Conservation (phyloP, 305 asterid genomes). For the Striga hermonthica region DNA sequence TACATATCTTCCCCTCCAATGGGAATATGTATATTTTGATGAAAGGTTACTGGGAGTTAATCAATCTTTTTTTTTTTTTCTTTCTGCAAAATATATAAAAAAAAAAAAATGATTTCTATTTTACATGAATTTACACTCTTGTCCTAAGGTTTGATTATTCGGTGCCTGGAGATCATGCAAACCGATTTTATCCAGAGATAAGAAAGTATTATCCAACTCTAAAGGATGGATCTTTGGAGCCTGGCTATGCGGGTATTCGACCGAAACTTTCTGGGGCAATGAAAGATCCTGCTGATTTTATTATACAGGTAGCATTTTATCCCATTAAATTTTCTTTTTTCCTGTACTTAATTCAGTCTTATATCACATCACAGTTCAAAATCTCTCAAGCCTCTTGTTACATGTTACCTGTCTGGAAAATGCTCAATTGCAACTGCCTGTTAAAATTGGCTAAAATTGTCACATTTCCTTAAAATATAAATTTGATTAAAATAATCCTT, state of each 20-base stretch:
- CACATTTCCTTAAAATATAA: no score
- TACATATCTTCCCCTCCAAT: no score
- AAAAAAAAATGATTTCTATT: no score
- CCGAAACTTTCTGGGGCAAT: conserved; percentile 64
- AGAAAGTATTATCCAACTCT: conserved; percentile 71
- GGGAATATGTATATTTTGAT: no score
- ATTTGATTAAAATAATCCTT: no score
- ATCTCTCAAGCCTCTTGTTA: neutral
- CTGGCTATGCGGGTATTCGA: conserved; percentile 82
- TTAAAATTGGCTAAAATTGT: neutral
- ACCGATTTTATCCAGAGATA: conserved; percentile 57
- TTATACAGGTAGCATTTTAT: conserved; percentile 52
- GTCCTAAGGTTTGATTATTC: conserved; percentile 65
- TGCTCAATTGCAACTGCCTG: neutral
- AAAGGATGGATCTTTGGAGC: conserved; percentile 64
- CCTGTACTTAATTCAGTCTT: neutral
- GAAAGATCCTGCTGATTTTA: conserved; percentile 59
- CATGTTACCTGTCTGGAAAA: neutral
- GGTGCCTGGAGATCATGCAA: conserved; percentile 55
- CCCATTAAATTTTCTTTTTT: neutral
- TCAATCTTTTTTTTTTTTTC: no score
- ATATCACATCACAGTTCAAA: neutral
- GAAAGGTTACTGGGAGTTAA: no score
- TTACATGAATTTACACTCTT: neutral
- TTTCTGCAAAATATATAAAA: no score